Evolutionary conservation across 1,284 basidiomycete species (phyloP).

Genomic region (Naganishia albida): DNA sequence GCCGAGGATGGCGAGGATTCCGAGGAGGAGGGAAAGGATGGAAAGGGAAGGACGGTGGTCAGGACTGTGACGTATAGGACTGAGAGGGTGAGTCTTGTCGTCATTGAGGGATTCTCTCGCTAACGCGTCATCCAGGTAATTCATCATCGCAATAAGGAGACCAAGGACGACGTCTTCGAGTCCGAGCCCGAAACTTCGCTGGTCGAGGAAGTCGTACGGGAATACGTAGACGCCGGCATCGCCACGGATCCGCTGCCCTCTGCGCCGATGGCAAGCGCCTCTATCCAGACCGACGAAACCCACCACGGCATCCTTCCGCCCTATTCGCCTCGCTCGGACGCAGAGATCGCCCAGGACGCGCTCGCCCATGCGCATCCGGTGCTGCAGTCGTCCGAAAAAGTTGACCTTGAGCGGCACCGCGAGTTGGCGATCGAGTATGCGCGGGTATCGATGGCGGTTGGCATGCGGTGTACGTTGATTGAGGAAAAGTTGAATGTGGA

Average conservation of each 20-base stretch:
- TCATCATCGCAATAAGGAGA: conserved; percentile 8
- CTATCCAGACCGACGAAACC: conserved; percentile 29
- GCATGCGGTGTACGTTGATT: conserved; percentile 25
- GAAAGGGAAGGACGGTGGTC: conserved; percentile 24
- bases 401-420: conserved; percentile 10
- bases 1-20: conserved; percentile 7
- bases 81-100: conserved; percentile 18
- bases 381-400: not conserved
- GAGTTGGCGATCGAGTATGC: conserved; percentile 18
- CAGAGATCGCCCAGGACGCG: conserved; percentile 4
- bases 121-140: not conserved
- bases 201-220: conserved; percentile 16
- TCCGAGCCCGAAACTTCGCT: conserved; percentile 15
- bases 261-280: not conserved
- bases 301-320: conserved; percentile 23
- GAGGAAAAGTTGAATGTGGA: conserved; percentile 25
- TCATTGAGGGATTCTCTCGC: not conserved
- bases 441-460: conserved; percentile 11
- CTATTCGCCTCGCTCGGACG: conserved; percentile 22
- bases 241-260: conserved; percentile 17
- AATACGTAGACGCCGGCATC: conserved; percentile 22
- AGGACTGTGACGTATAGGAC: conserved; percentile 27
- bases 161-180: not conserved
- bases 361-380: conserved; percentile 24
- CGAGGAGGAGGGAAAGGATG: conserved; percentile 4